Percentiles rank a stretch among this genome's conserved stretches.
These are phyloP conservation scores for Aurifilum marmelostoma DNA, from an alignment of 2,329 filamentous ascomycete genomes.

Conservation along the genomic window DNA sequence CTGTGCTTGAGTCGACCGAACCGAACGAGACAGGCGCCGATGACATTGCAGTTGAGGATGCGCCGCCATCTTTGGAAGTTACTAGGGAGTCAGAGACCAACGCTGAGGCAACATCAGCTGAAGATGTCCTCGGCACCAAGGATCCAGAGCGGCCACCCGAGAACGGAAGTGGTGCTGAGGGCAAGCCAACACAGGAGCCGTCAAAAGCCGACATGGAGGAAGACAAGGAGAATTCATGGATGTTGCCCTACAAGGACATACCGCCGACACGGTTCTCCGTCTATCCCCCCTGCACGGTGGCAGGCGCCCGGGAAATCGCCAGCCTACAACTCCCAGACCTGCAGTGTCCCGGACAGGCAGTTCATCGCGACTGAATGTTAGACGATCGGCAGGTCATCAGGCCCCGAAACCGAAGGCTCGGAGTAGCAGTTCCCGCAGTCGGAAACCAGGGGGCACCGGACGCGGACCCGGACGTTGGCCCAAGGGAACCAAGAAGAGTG, in stretches of 20 bases:
- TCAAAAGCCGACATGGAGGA: constrained; percentile 33
- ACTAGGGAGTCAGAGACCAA: constrained; percentile 3
- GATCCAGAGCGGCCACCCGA: constrained; percentile 32
- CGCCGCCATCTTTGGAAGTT: not conserved
- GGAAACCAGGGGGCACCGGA: constrained; percentile 65
- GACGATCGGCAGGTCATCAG: constrained; percentile 38
- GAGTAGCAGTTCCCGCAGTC: constrained; percentile 47
- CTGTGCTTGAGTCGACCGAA: constrained; percentile 45
- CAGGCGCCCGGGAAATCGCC: constrained; percentile 50
- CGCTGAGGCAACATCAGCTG: not conserved
- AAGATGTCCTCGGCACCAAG: constrained; percentile 15
- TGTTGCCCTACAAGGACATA: constrained; percentile 57
- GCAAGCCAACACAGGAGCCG: constrained; percentile 28
- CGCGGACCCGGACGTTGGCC: constrained; percentile 68
- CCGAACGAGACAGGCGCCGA: constrained; percentile 38
- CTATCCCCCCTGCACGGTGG: constrained; percentile 66
- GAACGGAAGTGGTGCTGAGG: constrained; percentile 32
- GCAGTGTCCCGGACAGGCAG: constrained; percentile 41
- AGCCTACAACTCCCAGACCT: constrained; percentile 46
- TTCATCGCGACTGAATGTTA: constrained; percentile 43
- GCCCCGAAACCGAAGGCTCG: constrained; percentile 40
- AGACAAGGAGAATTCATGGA: constrained; percentile 44
- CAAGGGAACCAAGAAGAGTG: constrained; percentile 69
- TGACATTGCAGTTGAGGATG: constrained; percentile 24
- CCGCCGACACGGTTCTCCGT: constrained; percentile 76